These are phyloP conservation scores for Nakazawaea molendinolei DNA, from an alignment of 805 yeast genomes.

Conservation along the genomic window DNA sequence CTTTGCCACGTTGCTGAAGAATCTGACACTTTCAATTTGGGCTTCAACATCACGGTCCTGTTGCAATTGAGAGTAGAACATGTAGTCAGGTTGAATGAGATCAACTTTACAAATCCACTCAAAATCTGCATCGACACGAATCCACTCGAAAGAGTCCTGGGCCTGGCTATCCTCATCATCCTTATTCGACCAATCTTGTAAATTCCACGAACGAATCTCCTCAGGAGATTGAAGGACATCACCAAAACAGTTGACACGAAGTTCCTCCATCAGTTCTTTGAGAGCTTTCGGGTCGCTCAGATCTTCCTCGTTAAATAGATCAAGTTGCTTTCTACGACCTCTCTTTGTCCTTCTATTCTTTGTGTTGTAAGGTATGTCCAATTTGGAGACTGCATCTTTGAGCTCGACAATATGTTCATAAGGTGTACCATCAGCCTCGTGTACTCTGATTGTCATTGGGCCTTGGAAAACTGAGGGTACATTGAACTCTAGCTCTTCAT, in stretches of 20 bases:
- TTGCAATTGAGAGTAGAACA: slow-evolving; percentile 89
- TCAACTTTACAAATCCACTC: slow-evolving; percentile 89
- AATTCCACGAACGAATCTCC: slow-evolving; percentile 66
- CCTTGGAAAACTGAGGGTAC: slow-evolving; percentile 68
- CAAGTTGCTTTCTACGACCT: slow-evolving; percentile 30
- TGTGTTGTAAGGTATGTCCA: slow-evolving; percentile 93
- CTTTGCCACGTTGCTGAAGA: slow-evolving; percentile 54
- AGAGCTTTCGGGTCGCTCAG: slow-evolving; percentile 23
- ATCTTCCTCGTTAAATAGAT: slow-evolving; percentile 38
- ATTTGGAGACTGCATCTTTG: slow-evolving; percentile 75
- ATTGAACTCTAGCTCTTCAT: slow-evolving; percentile 29
- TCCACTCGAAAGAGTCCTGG: slow-evolving; percentile 94
- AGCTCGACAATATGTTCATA: slow-evolving; percentile 94
- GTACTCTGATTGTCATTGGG: slow-evolving; percentile 94
- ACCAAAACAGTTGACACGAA: slow-evolving; percentile 50
- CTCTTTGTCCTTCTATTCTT: slow-evolving; percentile 80
- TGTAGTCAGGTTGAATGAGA: slow-evolving; percentile 87
- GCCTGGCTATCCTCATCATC: slow-evolving; percentile 65
- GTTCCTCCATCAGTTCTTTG: slow-evolving; percentile 20
- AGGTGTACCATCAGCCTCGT: slow-evolving; percentile 98
- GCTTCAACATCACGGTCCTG: slow-evolving; percentile 97
- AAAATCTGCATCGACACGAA: slow-evolving; percentile 93
- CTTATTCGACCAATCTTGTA: slow-evolving; percentile 62
- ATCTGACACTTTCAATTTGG: slow-evolving; percentile 75
- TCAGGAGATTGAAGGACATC: slow-evolving; percentile 58